Conservation (phyloP, 2,329 filamentous ascomycete species). For the Metarhizium guizhouense region DNA sequence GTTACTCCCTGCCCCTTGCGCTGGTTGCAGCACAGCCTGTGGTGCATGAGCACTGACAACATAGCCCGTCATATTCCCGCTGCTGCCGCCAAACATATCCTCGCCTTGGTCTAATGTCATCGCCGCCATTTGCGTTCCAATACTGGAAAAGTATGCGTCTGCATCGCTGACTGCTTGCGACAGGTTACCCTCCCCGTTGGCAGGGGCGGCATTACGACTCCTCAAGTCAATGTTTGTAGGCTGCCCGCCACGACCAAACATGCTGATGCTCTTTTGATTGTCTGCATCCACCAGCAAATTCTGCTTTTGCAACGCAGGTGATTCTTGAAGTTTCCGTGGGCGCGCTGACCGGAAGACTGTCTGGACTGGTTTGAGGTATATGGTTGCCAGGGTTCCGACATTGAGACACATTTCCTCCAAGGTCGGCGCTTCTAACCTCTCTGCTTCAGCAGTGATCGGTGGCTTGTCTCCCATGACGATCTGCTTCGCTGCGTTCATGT, state of each 20-base stretch:
- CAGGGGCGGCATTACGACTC: conserved; percentile 19
- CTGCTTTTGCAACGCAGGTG: conserved; percentile 75
- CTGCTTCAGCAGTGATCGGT: conserved; percentile 89
- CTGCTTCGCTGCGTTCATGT: conserved; percentile 75
- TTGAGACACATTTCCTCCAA: conserved; percentile 96
- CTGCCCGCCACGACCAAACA: conserved; percentile 45
- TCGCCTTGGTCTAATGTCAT: conserved; percentile 60
- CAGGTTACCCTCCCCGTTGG: conserved; percentile 38
- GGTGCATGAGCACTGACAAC: conserved; percentile 78
- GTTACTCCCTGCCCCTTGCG: conserved; percentile 54
- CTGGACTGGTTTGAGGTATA: conserved; percentile 96
- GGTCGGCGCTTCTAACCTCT: conserved; percentile 83
- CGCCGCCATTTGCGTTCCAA: conserved; percentile 64
- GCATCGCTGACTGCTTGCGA: conserved; percentile 72
- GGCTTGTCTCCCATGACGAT: conserved; percentile 98
- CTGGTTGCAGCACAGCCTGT: conserved; percentile 65
- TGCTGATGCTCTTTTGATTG: conserved; percentile 50
- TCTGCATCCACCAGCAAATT: conserved; percentile 45
- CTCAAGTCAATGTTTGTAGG: conserved; percentile 40
- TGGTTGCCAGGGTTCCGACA: conserved; percentile 90
- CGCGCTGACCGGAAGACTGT: conserved; percentile 90
- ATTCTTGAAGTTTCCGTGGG: conserved; percentile 69
- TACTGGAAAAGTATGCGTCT: conserved; percentile 78
- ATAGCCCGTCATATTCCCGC: conserved; percentile 45
- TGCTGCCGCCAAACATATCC: conserved; percentile 51